Evolutionary conservation across 306 rosid species (phyloP).

Genomic region (Lathyrus aphaca): DNA sequence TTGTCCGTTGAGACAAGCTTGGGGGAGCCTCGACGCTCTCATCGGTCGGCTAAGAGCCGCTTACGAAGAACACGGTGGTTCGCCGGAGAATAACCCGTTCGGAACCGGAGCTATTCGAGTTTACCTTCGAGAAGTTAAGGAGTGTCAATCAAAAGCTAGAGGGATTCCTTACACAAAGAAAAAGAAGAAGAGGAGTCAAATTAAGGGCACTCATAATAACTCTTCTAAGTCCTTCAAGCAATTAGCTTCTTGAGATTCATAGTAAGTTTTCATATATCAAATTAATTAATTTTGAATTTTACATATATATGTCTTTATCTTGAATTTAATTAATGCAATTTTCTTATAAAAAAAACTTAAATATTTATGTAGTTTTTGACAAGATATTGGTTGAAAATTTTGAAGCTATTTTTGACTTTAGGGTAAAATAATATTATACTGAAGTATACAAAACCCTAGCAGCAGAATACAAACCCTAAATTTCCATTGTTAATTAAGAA

Average conservation of each 20-base stretch:
- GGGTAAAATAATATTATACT: not conserved
- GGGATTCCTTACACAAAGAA: constrained; percentile 88
- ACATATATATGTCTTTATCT: no score
- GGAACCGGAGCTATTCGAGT: constrained; percentile 81
- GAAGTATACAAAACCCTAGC: constrained; percentile 51
- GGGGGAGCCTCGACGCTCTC: constrained; percentile 95
- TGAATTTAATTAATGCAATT: not conserved
- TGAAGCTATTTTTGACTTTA: not conserved
- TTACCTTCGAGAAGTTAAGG: constrained; percentile 84
- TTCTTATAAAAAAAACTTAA: no score
- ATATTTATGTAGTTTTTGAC: not conserved
- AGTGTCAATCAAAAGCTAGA: constrained; percentile 81
- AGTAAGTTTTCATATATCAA: constrained; percentile 49
- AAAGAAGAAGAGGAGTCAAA: constrained; percentile 71
- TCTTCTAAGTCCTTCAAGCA: constrained; percentile 65
- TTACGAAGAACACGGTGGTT: constrained; percentile 84
- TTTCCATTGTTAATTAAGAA: constrained; percentile 21
- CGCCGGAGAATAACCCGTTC: constrained; percentile 75
- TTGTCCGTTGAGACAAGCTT: constrained; percentile 86
- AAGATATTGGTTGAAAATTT: not conserved
- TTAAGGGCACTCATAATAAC: constrained; percentile 49
- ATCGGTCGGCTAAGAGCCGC: constrained; percentile 91
- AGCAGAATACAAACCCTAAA: constrained; percentile 59
- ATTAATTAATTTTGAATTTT: not conserved
- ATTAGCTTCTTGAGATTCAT: constrained; percentile 46